A percentile compares a stretch with the other conserved stretches of the same genome.
These are phyloP conservation scores for Aurantiochytrium sp. DNA, from an alignment of 108 stramenopile species.

Conservation along the genomic window DNA sequence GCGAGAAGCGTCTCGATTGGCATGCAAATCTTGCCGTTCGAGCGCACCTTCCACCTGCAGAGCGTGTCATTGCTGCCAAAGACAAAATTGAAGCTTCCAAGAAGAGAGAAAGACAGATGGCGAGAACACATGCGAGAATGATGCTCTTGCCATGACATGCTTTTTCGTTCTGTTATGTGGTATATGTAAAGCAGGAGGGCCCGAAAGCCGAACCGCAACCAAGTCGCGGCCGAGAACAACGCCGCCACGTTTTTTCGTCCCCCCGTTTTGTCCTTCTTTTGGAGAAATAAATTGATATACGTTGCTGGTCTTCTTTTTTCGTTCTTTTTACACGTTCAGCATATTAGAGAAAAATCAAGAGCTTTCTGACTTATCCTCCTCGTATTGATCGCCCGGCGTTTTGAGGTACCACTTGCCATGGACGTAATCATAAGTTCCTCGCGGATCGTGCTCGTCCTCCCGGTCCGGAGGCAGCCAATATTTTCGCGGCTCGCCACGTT, in stretches of 20 bases:
- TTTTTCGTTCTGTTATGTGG: background rate
- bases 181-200: background rate
- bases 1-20: background rate
- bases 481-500: background rate
- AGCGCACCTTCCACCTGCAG: background rate
- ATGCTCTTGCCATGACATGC: background rate
- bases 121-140: background rate
- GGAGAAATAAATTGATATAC: too few species aligned
- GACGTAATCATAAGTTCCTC: background rate
- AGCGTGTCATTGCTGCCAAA: background rate
- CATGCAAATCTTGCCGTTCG: background rate
- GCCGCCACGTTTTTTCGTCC: too few species aligned
- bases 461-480: background rate
- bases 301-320: too few species aligned
- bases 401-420: background rate
- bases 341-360: too few species aligned
- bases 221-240: background rate
- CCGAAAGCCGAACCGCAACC: background rate
- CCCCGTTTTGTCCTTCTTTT: too few species aligned
- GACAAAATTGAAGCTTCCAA: constrained; percentile 11
- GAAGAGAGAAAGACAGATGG: background rate
- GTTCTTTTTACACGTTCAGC: too few species aligned
- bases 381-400: background rate
- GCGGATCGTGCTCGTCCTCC: background rate
- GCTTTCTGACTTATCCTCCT: background rate